Evolutionary conservation across 352 stramenopile species (phyloP), one percentile per base, ranked within the genome.

Genomic region (Globisporangium megalacanthum): DNA sequence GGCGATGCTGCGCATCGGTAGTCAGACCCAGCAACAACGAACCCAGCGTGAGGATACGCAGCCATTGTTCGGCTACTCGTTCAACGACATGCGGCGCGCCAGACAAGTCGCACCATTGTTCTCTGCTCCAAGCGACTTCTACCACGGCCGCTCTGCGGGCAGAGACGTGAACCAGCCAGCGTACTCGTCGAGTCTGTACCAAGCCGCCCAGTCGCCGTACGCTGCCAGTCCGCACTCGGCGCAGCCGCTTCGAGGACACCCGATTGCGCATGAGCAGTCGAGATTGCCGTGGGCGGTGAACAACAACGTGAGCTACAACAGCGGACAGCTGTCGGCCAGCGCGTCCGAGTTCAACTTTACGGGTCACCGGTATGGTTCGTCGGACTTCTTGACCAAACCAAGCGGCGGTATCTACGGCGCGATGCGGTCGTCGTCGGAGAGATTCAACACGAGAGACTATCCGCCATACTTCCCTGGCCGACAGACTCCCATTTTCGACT

Each of bases 401-500:
- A 33, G 29, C 4, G 42, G 42, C 10, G 53, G 53, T 1, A 53
- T 66, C 33, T 66, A 61, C 20, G 49, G 44, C 33, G 31, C 31
- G 14, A 36, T 50, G 35, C 60, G 60, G 33, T 22, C 39, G 33
- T 22, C 39, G n/a, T 39, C 60, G 31, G 60, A 61, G 39, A 42
- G 20, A 42, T 39, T 39, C 35, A 37, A 33, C n/a, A n/a, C n/a
- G 33, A 46, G 49, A 52, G 33, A 39, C 25, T n/a, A 52, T 9
- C 53, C 47, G 9, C 39, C 60, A 15, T 66, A 61, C 39, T 2
- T 52, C 19, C 39, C 42, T 17, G 20, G 6, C 7, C 20, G 35
- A 36, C 14, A 41, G 19, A 11, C 22, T 3, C 50, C 54, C 25
- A n/a, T 63, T 11, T 74, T 72, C n/a, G 58, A 68, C 17, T 54